phyloP scores from a whole-genome alignment of 2,329 filamentous ascomycete genomes.

The Cladobotryum protrusum region DNA sequence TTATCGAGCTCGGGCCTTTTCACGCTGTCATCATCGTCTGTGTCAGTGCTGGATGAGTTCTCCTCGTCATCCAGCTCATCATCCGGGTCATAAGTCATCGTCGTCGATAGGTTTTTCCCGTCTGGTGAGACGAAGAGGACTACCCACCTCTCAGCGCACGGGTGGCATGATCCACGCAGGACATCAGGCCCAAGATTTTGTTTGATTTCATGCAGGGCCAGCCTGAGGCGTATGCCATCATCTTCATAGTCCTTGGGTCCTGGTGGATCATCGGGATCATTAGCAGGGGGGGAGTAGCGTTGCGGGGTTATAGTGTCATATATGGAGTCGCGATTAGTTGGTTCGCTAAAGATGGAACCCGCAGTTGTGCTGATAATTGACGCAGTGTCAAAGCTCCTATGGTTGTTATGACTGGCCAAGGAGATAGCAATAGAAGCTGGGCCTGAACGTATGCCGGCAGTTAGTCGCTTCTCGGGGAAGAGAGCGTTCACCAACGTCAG shows the following conservation, averaged over 20 bases:
- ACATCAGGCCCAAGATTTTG: conserved; percentile 58
- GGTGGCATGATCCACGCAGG: conserved; percentile 64
- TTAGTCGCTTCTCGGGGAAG: conserved; percentile 67
- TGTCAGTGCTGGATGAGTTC: conserved; percentile 53
- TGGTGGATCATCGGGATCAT: conserved; percentile 38
- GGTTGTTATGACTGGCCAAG: conserved; percentile 48
- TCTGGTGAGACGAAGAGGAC: conserved; percentile 72
- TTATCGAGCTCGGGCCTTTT: conserved; percentile 62
- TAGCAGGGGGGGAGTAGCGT: conserved; percentile 48
- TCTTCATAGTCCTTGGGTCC: conserved; percentile 52
- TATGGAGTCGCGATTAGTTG: conserved; percentile 57
- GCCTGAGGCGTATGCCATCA: conserved; percentile 58
- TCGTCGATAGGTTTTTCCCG: conserved; percentile 61
- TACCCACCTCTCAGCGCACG: conserved; percentile 77
- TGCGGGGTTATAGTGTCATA: conserved; percentile 50
- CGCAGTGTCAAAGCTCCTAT: conserved; percentile 52
- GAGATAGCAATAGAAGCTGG: conserved; percentile 62
- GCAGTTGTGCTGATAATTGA: conserved; percentile 68
- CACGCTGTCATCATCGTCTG: conserved; percentile 55
- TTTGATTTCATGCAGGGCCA: conserved; percentile 65
- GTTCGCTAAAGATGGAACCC: conserved; percentile 66
- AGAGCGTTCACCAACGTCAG: conserved; percentile 75
- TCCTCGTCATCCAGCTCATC: conserved; percentile 61
- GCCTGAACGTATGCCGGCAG: conserved; percentile 56
- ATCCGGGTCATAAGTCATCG: conserved; percentile 66